A percentile compares a stretch with the other conserved stretches of the same genome.
Conservation (phyloP, 257 asterid species). For the Buddleja alternifolia region DNA sequence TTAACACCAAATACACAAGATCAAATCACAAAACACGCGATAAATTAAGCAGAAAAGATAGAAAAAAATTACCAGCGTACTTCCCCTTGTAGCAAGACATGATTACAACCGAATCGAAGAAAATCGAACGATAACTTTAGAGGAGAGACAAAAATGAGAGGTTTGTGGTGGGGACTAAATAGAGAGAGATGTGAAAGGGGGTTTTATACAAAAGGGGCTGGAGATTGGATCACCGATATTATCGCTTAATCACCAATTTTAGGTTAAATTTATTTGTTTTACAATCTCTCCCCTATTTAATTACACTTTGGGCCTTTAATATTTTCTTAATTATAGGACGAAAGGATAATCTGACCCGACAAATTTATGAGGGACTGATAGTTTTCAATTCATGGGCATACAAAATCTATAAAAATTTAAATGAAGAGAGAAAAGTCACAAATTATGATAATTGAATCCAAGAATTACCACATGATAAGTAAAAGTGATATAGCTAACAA, state of each 20-base stretch:
- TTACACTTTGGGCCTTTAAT: too few species aligned
- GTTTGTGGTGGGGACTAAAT: not conserved
- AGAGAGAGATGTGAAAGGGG: not conserved
- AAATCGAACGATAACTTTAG: not conserved
- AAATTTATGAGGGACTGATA: too few species aligned
- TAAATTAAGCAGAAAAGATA: not conserved
- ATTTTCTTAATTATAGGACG: too few species aligned
- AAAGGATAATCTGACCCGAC: too few species aligned
- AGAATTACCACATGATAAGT: too few species aligned
- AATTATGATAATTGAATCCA: too few species aligned
- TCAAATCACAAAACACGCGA: not conserved
- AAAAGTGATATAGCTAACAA: too few species aligned
- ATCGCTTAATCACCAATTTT: constrained; percentile 37
- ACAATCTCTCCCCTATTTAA: constrained; percentile 13
- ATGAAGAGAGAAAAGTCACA: too few species aligned
- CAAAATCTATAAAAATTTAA: too few species aligned
- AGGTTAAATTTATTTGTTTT: not conserved
- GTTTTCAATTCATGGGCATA: too few species aligned
- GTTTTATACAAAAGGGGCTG: constrained; percentile 27
- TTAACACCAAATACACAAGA: not conserved
- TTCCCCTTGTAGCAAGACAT: constrained; percentile 88
- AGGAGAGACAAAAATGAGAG: not conserved
- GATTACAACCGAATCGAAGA: constrained; percentile 11
- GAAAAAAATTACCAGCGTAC: constrained; percentile 60
- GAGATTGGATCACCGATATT: constrained; percentile 29